Conservation (phyloP, 2,329 filamentous ascomycete species). For the Sclerotinia borealis region DNA sequence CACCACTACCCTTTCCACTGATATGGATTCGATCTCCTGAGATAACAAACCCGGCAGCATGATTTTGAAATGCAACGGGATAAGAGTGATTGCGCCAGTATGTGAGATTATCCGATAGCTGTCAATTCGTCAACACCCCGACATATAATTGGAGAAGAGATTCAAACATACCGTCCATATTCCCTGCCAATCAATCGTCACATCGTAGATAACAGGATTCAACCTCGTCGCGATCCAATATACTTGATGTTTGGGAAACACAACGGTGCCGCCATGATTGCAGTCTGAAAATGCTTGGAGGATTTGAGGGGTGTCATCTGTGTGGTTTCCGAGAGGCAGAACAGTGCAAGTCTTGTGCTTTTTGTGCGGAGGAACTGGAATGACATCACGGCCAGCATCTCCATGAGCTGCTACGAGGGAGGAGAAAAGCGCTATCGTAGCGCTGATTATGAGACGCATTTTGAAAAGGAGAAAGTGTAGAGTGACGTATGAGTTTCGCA, state of each 20-base stretch:
- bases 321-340: slow-evolving; percentile 35
- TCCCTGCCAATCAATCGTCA: slow-evolving; percentile 47
- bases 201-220: slow-evolving; percentile 44
- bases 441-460: not conserved
- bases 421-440: not conserved
- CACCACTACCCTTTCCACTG: slow-evolving; percentile 46
- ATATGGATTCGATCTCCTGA: slow-evolving; percentile 45
- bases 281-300: slow-evolving; percentile 44
- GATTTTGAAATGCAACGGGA: slow-evolving; percentile 49
- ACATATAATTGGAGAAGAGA: not conserved
- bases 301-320: slow-evolving; percentile 47
- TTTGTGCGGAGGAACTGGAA: slow-evolving; percentile 5
- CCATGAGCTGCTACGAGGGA: not conserved
- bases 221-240: slow-evolving; percentile 47
- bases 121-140: not conserved
- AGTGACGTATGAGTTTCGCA: not conserved
- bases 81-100: slow-evolving; percentile 52
- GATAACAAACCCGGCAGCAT: slow-evolving; percentile 46
- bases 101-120: slow-evolving; percentile 44
- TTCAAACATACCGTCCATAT: slow-evolving; percentile 39
- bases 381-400: not conserved
- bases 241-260: slow-evolving; percentile 44
- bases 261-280: slow-evolving; percentile 41
- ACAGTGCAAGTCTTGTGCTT: slow-evolving; percentile 34
- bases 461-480: not conserved